A percentile compares a stretch with the other conserved stretches of the same genome.
Conservation (phyloP, 176 grass and related monocot species). For the Hordeum vulgare region MorexV3_pseudomolecules_assembly NC_058518.1:403044973-403045472, state of each 20-base stretch:
- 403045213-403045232: constrained; percentile 98
- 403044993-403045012: background rate
- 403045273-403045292: constrained; percentile 94
- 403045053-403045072: constrained; percentile 17
- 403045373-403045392: constrained; percentile 98
- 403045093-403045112: constrained; percentile 76
- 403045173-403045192: constrained; percentile 83
- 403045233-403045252: constrained; percentile 94
- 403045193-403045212: constrained; percentile 70
- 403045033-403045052: constrained; percentile 25
- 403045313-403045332: constrained; percentile 90
- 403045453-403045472: background rate
- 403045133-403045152: constrained; percentile 71
- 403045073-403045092: constrained; percentile 19
- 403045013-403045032: background rate
- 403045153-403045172: constrained; percentile 91
- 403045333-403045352: constrained; percentile 99
- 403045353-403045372: constrained; percentile 90
- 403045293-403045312: constrained; percentile 96
- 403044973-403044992: background rate
- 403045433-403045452: background rate
- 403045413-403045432: background rate
- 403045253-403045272: constrained; percentile 75
- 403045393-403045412: constrained; percentile 94
- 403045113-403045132: constrained; percentile 79